Conservation (phyloP, 352 stramenopile species). For the Blastocystis sp. region DNA sequence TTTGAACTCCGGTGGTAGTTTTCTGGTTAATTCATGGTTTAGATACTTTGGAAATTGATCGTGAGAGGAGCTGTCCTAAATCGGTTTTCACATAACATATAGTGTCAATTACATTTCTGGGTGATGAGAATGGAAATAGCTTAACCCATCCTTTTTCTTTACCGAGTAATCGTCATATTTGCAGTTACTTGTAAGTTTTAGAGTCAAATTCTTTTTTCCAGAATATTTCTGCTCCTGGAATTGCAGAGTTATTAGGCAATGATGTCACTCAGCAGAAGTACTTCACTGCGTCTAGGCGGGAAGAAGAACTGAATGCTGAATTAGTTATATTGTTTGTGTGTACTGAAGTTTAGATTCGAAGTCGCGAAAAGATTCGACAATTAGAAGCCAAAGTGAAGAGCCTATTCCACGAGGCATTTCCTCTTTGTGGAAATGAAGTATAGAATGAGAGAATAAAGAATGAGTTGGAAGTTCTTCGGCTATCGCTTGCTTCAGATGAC, state of each 20-base stretch:
- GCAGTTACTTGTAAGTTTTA: not conserved
- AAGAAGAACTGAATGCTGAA: not conserved
- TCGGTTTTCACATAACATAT: too few relatives aligned
- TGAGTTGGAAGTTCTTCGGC: not conserved
- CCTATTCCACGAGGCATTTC: not conserved
- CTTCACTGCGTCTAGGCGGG: not conserved
- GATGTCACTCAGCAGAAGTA: not conserved
- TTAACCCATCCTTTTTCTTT: too few relatives aligned
- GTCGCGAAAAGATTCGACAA: not conserved
- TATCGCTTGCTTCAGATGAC: not conserved
- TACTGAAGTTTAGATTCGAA: not conserved
- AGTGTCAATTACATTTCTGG: too few relatives aligned
- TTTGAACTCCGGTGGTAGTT: too few relatives aligned
- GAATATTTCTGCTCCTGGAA: not conserved
- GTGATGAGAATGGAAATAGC: too few relatives aligned
- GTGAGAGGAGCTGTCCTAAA: too few relatives aligned
- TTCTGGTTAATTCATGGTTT: too few relatives aligned
- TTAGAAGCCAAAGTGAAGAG: conserved; percentile 15
- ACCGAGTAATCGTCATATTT: too few relatives aligned
- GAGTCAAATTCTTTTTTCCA: not conserved
- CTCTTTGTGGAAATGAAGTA: too few relatives aligned
- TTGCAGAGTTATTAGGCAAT: not conserved
- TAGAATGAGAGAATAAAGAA: conserved; percentile 37
- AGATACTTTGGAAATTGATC: too few relatives aligned
- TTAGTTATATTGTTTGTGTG: not conserved